Percentiles rank a stretch among this genome's conserved stretches.
Conservation (phyloP, 23 red algal species). For the Gracilaria gracilis region DNA sequence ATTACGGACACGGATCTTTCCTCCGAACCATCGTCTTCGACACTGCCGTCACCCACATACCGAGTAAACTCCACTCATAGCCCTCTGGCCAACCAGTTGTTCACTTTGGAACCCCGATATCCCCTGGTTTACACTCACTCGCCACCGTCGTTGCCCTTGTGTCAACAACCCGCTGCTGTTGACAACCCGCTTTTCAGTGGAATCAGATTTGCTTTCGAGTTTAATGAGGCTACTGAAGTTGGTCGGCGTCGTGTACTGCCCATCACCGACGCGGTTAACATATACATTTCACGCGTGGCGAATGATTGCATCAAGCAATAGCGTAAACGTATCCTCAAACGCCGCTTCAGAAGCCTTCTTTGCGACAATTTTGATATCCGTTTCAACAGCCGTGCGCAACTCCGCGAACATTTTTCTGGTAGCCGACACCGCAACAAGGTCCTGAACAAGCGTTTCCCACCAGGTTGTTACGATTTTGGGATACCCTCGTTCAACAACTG, state of each 20-base stretch:
- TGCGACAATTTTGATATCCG: background rate
- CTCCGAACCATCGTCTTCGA: background rate
- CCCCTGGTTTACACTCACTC: background rate
- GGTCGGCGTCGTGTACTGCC: background rate
- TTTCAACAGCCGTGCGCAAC: background rate
- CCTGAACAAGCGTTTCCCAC: background rate
- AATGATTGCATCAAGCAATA: background rate
- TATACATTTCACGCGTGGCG: background rate
- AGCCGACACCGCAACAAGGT: slow-evolving; percentile 7
- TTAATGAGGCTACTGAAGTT: background rate
- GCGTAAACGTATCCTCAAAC: background rate
- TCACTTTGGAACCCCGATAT: background rate
- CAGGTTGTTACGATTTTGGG: background rate
- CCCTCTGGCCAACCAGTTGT: background rate
- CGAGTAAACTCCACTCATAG: background rate
- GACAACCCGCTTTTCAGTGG: background rate
- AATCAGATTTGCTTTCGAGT: background rate
- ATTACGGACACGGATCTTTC: background rate
- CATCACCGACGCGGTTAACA: background rate
- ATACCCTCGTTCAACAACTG: background rate
- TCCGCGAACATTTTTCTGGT: background rate
- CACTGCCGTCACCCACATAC: background rate
- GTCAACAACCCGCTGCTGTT: background rate
- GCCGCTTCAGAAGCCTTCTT: background rate
- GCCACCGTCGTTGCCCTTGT: background rate